Evolutionary conservation across 306 rosid species (phyloP), one percentile per base, ranked within the genome.

Genomic region (Medicago lupulina): DNA sequence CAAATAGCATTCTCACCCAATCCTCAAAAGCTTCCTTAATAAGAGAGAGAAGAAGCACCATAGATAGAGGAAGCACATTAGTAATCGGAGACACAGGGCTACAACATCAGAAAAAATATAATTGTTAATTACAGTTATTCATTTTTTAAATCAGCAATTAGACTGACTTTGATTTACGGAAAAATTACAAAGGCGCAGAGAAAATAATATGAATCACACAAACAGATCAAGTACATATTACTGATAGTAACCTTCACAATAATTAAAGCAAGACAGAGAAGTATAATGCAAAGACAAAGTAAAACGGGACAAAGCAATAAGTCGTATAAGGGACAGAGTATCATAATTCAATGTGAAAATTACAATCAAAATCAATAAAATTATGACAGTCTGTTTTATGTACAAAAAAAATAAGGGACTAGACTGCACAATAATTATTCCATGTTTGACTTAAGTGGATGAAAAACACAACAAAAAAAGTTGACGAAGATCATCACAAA

Each of bases 1-100:
- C 50, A 76, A 74, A 79, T 28, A 60, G 65, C 49, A 54, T 59
- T 43, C 97, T 91, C 81, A 93, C 98, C 96, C 93, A 93, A 79
- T 93, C 97, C 86, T 93, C 98, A 82, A 88, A 93, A 75, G 98
- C 98, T 85, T 93, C 98, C 85, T 93, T 93, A 36, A 89, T 79
- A 50, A 93, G 95, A 82, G 98, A 91, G 67, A 93, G 87, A 15
- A 93, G 85, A 80, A 93, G 90, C 93, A 93, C 98, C 84, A 91
- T n/a, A 70, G 92, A 86, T 65, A 93, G 82, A 53, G 98, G 98
- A 77, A 91, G 80, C 84, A 93, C 97, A 80, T 90, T 93, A 65
- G 98, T 93, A 78, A 93, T 79, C 39, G 98, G 98, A 76, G 90
- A 85, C 58, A 93, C 93, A 14, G 98, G 98, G 83, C 98, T 93